phyloP scores from a whole-genome alignment of 495 filamentous ascomycete species.

The Xylaria acuta region DNA sequence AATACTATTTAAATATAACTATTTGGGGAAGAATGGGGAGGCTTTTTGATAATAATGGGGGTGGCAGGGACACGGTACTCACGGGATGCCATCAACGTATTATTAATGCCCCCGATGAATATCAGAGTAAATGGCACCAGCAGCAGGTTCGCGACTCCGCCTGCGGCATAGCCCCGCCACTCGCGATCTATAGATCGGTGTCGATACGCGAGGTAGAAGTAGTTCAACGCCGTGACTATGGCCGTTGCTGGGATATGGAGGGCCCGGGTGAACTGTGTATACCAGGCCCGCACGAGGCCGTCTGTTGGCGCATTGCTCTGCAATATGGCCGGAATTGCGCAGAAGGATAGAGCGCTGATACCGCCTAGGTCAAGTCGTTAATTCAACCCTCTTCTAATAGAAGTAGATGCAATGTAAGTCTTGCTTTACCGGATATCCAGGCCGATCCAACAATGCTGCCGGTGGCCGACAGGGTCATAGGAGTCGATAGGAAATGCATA shows the following conservation, averaged over 20 bases:
- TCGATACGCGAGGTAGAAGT: constrained; percentile 50
- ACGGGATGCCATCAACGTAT: constrained; percentile 29
- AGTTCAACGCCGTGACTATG: constrained; percentile 40
- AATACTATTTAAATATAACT: not conserved
- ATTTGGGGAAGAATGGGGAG: not conserved
- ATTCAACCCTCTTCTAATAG: not conserved
- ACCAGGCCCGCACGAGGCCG: constrained; percentile 35
- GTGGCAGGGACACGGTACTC: not conserved
- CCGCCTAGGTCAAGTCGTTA: constrained; percentile 40
- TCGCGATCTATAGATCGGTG: constrained; percentile 38
- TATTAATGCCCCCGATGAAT: constrained; percentile 33
- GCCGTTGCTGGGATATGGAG: constrained; percentile 46
- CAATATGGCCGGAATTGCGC: constrained; percentile 43
- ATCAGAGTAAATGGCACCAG: constrained; percentile 49
- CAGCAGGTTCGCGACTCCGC: constrained; percentile 43
- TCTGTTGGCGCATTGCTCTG: constrained; percentile 37
- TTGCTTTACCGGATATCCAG: constrained; percentile 38
- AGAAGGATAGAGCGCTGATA: constrained; percentile 44
- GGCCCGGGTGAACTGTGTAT: constrained; percentile 45
- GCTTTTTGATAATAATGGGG: not conserved
- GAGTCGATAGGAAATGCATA: constrained; percentile 38
- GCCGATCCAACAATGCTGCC: constrained; percentile 38
- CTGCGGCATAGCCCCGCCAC: constrained; percentile 42
- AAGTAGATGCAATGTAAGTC: not conserved
- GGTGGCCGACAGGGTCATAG: constrained; percentile 32